phyloP scores from a whole-genome alignment of 352 stramenopile genomes.

The Phytophthora meadii region DNA sequence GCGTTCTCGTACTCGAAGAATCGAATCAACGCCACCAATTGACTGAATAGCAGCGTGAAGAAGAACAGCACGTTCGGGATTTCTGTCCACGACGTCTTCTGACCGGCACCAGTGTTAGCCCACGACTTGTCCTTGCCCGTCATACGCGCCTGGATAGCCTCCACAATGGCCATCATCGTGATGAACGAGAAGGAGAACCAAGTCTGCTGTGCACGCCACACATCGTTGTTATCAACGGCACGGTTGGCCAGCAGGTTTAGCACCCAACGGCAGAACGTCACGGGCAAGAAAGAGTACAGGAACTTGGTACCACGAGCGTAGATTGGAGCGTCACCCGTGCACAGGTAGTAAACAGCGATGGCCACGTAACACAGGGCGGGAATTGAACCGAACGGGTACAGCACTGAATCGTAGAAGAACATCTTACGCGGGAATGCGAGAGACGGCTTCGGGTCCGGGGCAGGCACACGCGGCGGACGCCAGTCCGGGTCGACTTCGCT shows the following conservation, averaged over 20 bases:
- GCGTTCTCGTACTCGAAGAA: constrained; percentile 93
- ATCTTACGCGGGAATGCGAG: constrained; percentile 88
- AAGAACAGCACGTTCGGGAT: constrained; percentile 91
- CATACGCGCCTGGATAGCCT: constrained; percentile 78
- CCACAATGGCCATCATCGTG: constrained; percentile 85
- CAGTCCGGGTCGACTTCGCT: constrained; percentile 90
- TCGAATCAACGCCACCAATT: constrained; percentile 80
- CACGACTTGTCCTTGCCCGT: constrained; percentile 89
- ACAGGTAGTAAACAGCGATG: constrained; percentile 89
- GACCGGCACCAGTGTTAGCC: constrained; percentile 89
- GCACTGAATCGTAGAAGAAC: constrained; percentile 91
- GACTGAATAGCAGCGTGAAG: constrained; percentile 81
- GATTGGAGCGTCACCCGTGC: constrained; percentile 84
- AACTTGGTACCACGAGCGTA: constrained; percentile 84
- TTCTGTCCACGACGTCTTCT: constrained; percentile 90
- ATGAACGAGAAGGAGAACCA: constrained; percentile 93
- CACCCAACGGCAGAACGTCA: constrained; percentile 83
- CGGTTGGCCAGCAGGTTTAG: constrained; percentile 88
- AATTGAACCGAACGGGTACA: constrained; percentile 91
- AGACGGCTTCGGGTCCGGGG: constrained; percentile 82
- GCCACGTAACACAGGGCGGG: constrained; percentile 85
- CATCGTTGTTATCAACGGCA: constrained; percentile 89
- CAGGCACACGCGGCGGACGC: constrained; percentile 81
- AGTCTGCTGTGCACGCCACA: constrained; percentile 90
- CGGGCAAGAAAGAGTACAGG: constrained; percentile 88